These are phyloP conservation scores for Brachypodium distachyon DNA, from an alignment of 202 grass and related monocot genomes.

Conservation along the genomic window DNA sequence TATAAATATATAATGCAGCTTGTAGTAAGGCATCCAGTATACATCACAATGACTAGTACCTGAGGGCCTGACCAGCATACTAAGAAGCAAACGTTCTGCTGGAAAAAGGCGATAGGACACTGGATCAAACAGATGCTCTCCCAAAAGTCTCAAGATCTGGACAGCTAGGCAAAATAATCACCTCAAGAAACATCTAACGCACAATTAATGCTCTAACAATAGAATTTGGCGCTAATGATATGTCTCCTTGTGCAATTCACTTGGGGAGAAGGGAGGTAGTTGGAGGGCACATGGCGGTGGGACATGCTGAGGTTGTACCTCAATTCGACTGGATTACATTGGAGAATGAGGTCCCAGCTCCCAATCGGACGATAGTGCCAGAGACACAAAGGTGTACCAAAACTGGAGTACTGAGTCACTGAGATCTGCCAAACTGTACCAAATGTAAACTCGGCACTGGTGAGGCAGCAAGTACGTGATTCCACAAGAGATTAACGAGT, in stretches of 20 bases:
- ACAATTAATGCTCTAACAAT: slow-evolving; percentile 19
- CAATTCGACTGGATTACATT: slow-evolving; percentile 25
- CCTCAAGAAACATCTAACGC: neutral
- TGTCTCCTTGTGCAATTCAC: slow-evolving; percentile 21
- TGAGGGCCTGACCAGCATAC: neutral
- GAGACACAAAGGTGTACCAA: slow-evolving; percentile 35
- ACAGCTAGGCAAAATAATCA: slow-evolving; percentile 18
- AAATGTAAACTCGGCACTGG: neutral
- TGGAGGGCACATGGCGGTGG: slow-evolving; percentile 45
- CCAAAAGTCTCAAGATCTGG: neutral
- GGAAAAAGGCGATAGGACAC: neutral
- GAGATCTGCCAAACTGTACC: slow-evolving; percentile 36
- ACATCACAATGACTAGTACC: neutral
- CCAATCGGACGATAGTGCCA: neutral
- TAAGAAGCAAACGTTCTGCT: neutral
- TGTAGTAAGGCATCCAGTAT: neutral
- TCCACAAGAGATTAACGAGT: neutral
- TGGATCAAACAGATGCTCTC: neutral
- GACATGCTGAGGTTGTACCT: slow-evolving; percentile 17
- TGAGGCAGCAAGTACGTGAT: neutral
- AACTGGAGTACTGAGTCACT: slow-evolving; percentile 18
- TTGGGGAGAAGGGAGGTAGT: slow-evolving; percentile 10
- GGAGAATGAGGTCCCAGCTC: slow-evolving; percentile 24
- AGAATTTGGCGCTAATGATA: slow-evolving; percentile 5
- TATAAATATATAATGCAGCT: neutral